Evolutionary conservation across 2,329 filamentous ascomycete species (phyloP).

Genomic region (Xylariaceae sp.): DNA sequence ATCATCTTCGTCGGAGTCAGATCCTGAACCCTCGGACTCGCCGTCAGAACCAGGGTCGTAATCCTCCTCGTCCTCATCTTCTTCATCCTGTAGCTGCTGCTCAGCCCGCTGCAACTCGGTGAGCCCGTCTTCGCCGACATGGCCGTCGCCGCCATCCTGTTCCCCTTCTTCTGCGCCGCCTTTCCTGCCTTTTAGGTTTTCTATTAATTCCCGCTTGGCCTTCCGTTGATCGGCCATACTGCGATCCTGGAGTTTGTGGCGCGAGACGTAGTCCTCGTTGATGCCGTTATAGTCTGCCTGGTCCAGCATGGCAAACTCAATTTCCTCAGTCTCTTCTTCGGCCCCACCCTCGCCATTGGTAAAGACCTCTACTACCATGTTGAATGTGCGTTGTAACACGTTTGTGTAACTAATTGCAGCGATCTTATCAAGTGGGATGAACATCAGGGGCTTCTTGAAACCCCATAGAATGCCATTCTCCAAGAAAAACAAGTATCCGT

Average conservation of each 20-base stretch:
- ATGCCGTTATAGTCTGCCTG: constrained; percentile 64
- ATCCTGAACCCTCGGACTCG: constrained; percentile 55
- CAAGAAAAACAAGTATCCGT: constrained; percentile 65
- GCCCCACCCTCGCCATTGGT: constrained; percentile 35
- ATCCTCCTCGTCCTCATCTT: constrained; percentile 63
- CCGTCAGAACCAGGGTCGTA: constrained; percentile 61
- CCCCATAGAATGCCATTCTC: constrained; percentile 65
- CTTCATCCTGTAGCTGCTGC: constrained; percentile 53
- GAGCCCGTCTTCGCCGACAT: constrained; percentile 41
- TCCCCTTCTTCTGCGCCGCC: constrained; percentile 36
- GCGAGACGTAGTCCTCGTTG: constrained; percentile 57
- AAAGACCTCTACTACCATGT: constrained; percentile 60
- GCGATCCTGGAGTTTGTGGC: constrained; percentile 59
- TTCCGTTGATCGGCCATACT: constrained; percentile 67
- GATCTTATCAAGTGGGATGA: constrained; percentile 58
- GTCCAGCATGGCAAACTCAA: constrained; percentile 67
- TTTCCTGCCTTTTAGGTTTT: constrained; percentile 51
- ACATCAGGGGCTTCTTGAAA: constrained; percentile 66
- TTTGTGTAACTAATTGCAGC: constrained; percentile 63
- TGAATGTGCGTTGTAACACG: constrained; percentile 65
- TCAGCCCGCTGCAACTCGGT: constrained; percentile 51
- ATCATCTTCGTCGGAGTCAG: constrained; percentile 47
- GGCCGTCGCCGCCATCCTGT: constrained; percentile 44
- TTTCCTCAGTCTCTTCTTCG: constrained; percentile 51
- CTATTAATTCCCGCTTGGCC: constrained; percentile 58